Base-by-base conservation (phyloP, 495 filamentous ascomycete species). In the Hypomontagnella submonticulosa region DNA sequence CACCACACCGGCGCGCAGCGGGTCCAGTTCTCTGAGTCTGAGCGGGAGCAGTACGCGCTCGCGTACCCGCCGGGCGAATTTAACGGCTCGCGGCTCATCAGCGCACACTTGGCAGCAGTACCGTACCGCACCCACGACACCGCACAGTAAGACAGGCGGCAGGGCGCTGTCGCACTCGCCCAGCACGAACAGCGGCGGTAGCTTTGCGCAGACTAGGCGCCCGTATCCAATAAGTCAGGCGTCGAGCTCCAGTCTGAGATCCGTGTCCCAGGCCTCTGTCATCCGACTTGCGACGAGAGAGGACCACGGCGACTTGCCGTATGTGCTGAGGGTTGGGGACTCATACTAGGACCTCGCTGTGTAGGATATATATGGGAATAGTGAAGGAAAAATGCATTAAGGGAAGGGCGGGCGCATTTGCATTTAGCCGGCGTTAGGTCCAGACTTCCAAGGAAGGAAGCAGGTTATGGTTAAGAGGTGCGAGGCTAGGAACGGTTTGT, bases 41-140 rank as follows among this genome's bases (percentile, higher is more conserved):
- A 75, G 71, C 49, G 69, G 58, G 2, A 73, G 73, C 38, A 77
- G 71, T 57, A 59, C 56, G 8, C 66, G 59, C 33, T 72, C 73
- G 13, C 61, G 66, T 13, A 57, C 19, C 5, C 53, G 34, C 12
- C 62, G 48, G 34, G 65, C 62, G 6, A 54, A 43, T 3, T 57
- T 75, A 8, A 50, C 61, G 1, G 61, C 51, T 32, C 76, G 73
- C 44, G 75, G 67, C n/a, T 76, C 74, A 16, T 79, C 79, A 4
- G 66, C 73, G 4, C 75, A 73, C 36, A 77, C 74, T 8, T 71
- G 73, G 20, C 56, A 65, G 59, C 73, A 75, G 38, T 83, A 79
- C 53, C 76, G 76, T 46, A 85, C 83, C 0, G 83, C 83, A 37
- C 83, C 83, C 4, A 83, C 79, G 4, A 84, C 83, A 10, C 83